Percentiles rank a stretch among this genome's conserved stretches.
phyloP scores from a whole-genome alignment of 2,329 filamentous ascomycete species.

The Ophiostoma piceae region DNA sequence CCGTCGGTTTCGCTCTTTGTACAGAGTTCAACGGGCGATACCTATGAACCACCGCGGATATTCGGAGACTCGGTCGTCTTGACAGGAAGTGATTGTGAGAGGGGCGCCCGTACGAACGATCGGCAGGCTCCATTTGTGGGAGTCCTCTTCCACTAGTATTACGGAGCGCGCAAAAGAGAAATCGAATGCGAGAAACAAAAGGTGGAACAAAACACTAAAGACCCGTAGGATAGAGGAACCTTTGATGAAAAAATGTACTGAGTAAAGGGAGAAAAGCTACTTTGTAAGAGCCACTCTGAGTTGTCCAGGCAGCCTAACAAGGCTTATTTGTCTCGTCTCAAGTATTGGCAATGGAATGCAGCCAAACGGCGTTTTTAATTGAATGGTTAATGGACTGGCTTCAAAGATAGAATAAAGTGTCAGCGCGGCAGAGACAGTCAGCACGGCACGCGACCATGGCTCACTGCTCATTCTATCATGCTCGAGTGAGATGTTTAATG shows the following conservation, averaged over 20 bases:
- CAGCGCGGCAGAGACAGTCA: neutral
- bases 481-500: neutral
- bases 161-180: neutral
- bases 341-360: neutral
- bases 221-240: neutral
- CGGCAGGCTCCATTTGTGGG: neutral
- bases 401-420: neutral
- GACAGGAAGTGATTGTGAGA: neutral
- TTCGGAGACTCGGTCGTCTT: neutral
- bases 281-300: neutral
- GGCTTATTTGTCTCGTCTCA: neutral
- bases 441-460: conserved; percentile 6
- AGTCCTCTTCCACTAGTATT: neutral
- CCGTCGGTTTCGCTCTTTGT: neutral
- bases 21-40: neutral
- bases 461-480: neutral
- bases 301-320: neutral
- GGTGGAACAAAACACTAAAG: neutral
- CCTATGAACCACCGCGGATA: neutral
- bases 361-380: neutral
- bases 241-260: neutral
- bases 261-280: neutral
- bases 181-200: neutral
- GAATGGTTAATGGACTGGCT: neutral
- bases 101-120: neutral